Evolutionary conservation across 306 rosid species (phyloP).

Genomic region (Prunus davidiana): DNA sequence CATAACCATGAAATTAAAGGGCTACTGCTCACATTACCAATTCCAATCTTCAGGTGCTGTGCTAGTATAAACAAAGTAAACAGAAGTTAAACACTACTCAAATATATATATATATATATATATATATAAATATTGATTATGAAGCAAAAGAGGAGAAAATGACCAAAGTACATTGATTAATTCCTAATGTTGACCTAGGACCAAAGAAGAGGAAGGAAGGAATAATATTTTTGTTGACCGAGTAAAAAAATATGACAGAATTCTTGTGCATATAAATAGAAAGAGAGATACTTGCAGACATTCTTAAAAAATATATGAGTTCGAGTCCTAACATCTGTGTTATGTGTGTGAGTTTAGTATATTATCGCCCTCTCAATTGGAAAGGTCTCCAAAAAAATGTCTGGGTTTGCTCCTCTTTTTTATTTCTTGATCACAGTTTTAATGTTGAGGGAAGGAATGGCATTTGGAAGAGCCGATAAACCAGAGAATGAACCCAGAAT

Average conservation of each 20-base stretch:
- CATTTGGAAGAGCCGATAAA: background rate
- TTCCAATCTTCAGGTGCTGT: background rate
- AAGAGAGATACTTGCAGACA: background rate
- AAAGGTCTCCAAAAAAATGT: background rate
- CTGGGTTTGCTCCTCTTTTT: background rate
- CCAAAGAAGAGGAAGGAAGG: background rate
- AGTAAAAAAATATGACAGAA: background rate
- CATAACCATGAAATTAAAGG: background rate
- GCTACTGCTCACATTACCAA: background rate
- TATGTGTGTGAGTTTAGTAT: no score
- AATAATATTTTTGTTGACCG: background rate
- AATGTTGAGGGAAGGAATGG: background rate
- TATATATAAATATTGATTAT: background rate
- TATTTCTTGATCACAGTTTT: background rate
- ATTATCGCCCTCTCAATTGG: no score
- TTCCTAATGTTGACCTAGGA: background rate
- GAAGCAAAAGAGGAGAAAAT: background rate
- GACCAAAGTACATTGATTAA: background rate
- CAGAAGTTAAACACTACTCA: no score
- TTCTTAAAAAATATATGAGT: background rate
- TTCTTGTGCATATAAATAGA: background rate
- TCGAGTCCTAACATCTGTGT: no score
- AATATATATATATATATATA: background rate
- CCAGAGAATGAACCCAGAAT: background rate
- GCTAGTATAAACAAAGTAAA: no score